Base-by-base conservation (phyloP, 1,139 yeast genomes). In the Sugiyamaella novakii region DNA sequence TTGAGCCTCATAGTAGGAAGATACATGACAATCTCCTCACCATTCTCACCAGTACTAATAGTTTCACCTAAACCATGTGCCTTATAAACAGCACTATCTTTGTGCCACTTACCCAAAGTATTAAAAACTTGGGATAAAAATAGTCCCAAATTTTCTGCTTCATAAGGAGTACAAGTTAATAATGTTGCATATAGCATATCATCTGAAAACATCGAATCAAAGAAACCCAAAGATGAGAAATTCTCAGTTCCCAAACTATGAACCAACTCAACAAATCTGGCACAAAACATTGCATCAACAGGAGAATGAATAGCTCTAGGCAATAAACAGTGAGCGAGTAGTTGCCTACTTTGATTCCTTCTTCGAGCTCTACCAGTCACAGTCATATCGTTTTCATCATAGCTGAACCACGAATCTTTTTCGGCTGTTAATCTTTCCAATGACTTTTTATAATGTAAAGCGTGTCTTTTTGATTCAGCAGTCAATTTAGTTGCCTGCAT, bases 231-330 rank as follows among this genome's bases (percentile, higher is more conserved):
- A 7, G 82, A 58, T 1, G 79, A 73, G 59, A 75, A 81, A 35
- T 77, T 71, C 1, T 70, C 54, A 0, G 77, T 68, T 1, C 73
- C 70, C 14, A 75, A 54, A 0, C 69, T 63, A 52, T 83, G 80
- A 12, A 83, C 59, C 42, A 66, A 58, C 54, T 80, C 76, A 2
- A 87, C 58, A 61, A 89, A 87, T 50, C 76, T 72, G 0, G 88
- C 81, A 37, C 83, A 70, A 62, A 71, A 89, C 1, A 85, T 75
- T 0, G 98, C 96, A 69, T 91, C 98, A 54, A 83, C 79, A 0
- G 96, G 83, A 0, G 97, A 87, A 57, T 84, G 88, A 2, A 84
- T 66, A 2, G 84, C 77, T 58, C 97, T 74, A 12, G 96, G 97
- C 15, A 89, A 67, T 4, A 88, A 61, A 66, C 96, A 87, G 47